Conservation (phyloP, 1,139 yeast genomes). For the Pichia sp. region DNA sequence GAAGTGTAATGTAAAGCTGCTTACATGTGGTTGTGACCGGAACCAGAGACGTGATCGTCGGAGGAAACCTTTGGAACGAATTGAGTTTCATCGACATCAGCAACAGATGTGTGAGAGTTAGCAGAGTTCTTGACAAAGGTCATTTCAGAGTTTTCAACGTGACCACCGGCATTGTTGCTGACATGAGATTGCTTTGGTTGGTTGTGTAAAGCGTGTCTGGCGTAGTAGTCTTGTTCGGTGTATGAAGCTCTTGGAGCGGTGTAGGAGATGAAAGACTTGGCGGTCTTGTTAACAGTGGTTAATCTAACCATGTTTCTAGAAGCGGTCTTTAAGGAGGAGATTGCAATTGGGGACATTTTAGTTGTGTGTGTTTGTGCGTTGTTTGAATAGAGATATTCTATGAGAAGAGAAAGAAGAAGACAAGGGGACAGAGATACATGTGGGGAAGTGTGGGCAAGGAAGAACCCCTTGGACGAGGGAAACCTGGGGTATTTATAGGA, state of each 20-base stretch:
- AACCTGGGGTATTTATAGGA: no score
- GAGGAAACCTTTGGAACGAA: slow-evolving; percentile 33
- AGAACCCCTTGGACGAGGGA: no score
- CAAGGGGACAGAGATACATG: background rate
- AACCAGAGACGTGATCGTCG: slow-evolving; percentile 27
- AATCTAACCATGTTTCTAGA: slow-evolving; percentile 27
- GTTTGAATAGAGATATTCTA: background rate
- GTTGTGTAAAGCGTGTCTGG: slow-evolving; percentile 18
- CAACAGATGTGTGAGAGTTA: slow-evolving; percentile 10
- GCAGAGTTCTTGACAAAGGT: slow-evolving; percentile 29
- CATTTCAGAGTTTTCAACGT: slow-evolving; percentile 29
- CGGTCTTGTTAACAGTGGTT: slow-evolving; percentile 4
- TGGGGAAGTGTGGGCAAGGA: no score
- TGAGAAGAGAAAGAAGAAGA: background rate
- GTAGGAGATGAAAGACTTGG: slow-evolving; percentile 25
- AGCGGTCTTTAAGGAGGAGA: slow-evolving; percentile 25
- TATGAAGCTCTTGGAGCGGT: slow-evolving; percentile 23
- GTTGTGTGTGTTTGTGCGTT: background rate
- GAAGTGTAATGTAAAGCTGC: no score
- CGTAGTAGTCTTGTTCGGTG: slow-evolving; percentile 24
- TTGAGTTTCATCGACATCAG: slow-evolving; percentile 14
- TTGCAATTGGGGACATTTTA: slow-evolving; percentile 25
- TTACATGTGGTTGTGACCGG: slow-evolving; percentile 26
- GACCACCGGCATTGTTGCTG: slow-evolving; percentile 31
- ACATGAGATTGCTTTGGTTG: slow-evolving; percentile 20